Base-by-base conservation (phyloP, 345 rosid genomes). In the Murraya koenigii region DNA sequence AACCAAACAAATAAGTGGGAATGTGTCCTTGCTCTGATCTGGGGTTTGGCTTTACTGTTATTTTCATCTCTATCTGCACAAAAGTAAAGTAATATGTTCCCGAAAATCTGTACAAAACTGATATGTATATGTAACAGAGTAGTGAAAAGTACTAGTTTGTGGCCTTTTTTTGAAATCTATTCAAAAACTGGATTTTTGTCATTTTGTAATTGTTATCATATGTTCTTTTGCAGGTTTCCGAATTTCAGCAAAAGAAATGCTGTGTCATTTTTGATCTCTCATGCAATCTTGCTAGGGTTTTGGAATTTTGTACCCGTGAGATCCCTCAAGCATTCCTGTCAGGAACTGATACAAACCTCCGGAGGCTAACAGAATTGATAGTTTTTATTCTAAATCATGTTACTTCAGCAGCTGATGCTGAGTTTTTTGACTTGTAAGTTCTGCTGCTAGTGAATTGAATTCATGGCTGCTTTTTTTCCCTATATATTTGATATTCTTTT, bases 391-490 rank as follows among this genome's bases (percentile, higher is more conserved):
- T 96, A 79, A 96, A 86, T 82, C 90, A 94, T 72, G 82, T 91
- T 79, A 92, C 97, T 69, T 92, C 97, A 55, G 88, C 94, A 7
- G 92, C 89, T 30, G 97, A 96, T 84, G 88, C 92, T 28, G 97
- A 96, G 81, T 94, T 96, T 84, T 93, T 93, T 82, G 95, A 94
- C 80, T 77, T 94, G 97, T 96, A 86, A 93, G 97, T 83, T 81
- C 41, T 73, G 44, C 3, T 41, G 65, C 67, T 11, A 5, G 54
- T 39, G 52, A 72, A 58, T 35, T 62, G 6, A 66, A 66, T 23
- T 66, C 65, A 38, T 10, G 8, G 39, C 62, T 19, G 49, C 52
- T 8, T 39, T 39, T 75, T 33, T 76, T 67, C 38, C 71, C 28
- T 32, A 55, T 22, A 5, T 32, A 7, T 33, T 33, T 72, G 10